Percentiles rank a stretch among this genome's conserved stretches.
Evolutionary conservation across 805 yeast genomes (phyloP).

Genomic region (Candida odintsovae): DNA sequence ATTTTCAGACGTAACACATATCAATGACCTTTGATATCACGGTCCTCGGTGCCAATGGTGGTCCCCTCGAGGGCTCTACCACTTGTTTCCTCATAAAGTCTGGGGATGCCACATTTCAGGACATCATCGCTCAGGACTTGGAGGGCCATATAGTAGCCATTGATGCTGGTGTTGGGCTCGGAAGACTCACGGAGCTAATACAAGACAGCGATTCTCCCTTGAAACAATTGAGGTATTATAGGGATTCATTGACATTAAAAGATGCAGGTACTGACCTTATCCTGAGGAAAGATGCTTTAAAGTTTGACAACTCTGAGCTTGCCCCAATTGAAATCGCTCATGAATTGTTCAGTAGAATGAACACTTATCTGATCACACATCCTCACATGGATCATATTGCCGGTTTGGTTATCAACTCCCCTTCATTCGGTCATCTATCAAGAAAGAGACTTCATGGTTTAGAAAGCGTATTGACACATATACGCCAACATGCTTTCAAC

Average conservation of each 20-base stretch:
- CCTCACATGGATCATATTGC: constrained; percentile 79
- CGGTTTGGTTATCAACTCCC: constrained; percentile 67
- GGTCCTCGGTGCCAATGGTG: constrained; percentile 77
- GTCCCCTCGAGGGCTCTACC: constrained; percentile 69
- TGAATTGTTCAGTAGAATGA: constrained; percentile 31
- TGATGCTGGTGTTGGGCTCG: constrained; percentile 78
- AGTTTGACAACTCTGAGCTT: neutral
- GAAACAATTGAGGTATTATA: constrained; percentile 10
- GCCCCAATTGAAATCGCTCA: constrained; percentile 28
- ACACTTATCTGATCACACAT: constrained; percentile 60
- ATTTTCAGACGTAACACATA: too few species aligned
- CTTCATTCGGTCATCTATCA: constrained; percentile 34
- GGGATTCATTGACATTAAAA: neutral
- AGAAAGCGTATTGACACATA: constrained; percentile 41
- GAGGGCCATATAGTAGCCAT: constrained; percentile 41
- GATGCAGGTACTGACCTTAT: neutral
- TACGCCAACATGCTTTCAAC: constrained; percentile 60
- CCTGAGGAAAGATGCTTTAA: neutral
- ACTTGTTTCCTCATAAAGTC: constrained; percentile 68
- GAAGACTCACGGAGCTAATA: constrained; percentile 43
- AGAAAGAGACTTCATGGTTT: constrained; percentile 50
- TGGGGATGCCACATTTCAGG: constrained; percentile 33
- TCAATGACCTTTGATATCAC: constrained; percentile 45
- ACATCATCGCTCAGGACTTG: constrained; percentile 22
- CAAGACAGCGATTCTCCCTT: neutral